Evolutionary conservation across 441 rosid species (phyloP).

Genomic region (Arabidopsis hybrid): DNA sequence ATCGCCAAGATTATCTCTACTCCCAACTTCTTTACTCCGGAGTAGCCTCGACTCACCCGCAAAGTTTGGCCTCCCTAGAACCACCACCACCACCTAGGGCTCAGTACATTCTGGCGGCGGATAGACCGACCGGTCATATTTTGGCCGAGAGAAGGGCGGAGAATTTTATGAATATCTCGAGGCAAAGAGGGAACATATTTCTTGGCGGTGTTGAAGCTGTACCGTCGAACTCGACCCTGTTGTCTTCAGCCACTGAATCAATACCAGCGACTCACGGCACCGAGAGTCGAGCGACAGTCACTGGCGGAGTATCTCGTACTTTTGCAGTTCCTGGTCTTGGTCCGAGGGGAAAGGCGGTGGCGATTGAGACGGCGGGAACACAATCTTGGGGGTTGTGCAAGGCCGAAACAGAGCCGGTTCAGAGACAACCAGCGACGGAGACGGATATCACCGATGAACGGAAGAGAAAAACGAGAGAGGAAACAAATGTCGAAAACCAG

Average conservation of each 20-base stretch:
- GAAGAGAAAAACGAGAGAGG: too few relatives aligned
- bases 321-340: constrained; percentile 12
- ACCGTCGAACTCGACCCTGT: not conserved
- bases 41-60: too few relatives aligned
- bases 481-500: not conserved
- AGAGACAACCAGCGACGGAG: not conserved
- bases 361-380: not conserved
- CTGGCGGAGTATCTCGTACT: constrained; percentile 1
- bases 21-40: too few relatives aligned
- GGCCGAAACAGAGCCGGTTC: not conserved
- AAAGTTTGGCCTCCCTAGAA: too few relatives aligned
- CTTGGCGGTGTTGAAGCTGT: constrained; percentile 16
- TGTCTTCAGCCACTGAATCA: not conserved
- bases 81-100: too few relatives aligned
- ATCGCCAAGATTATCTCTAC: too few relatives aligned
- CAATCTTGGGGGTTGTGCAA: not conserved
- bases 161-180: constrained; percentile 14
- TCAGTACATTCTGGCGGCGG: too few relatives aligned
- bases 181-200: constrained; percentile 2
- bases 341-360: constrained; percentile 6
- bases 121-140: too few relatives aligned
- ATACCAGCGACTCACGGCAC: constrained; percentile 2
- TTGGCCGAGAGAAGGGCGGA: not conserved
- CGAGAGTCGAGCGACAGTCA: not conserved
- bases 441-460: not conserved